phyloP scores from a whole-genome alignment of 441 rosid genomes.

The Populus hybrid region DNA sequence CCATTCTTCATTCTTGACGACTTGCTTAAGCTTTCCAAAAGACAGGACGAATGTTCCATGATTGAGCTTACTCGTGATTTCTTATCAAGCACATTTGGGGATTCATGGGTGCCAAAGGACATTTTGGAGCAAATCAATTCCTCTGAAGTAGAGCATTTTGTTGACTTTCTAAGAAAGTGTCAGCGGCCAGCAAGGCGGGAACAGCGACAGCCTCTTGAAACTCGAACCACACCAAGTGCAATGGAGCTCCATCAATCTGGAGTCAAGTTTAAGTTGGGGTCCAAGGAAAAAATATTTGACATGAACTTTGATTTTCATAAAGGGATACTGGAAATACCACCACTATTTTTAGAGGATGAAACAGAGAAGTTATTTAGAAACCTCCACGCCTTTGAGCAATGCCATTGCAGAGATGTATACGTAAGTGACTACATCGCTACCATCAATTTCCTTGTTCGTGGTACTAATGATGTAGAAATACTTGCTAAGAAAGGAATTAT shows the following conservation, averaged over 20 bases:
- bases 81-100: not conserved
- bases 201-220: not conserved
- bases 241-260: constrained; percentile 12
- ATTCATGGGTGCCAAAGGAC: not conserved
- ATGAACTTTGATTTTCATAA: not conserved
- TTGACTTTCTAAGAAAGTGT: constrained; percentile 1
- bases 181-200: not conserved
- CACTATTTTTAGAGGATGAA: not conserved
- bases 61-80: constrained; percentile 8
- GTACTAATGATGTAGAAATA: constrained; percentile 22
- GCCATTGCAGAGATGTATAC: constrained; percentile 21
- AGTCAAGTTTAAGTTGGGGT: constrained; percentile 5
- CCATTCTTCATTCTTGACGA: constrained; percentile 18
- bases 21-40: not conserved
- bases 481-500: constrained; percentile 9
- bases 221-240: not conserved
- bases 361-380: constrained; percentile 21
- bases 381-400: constrained; percentile 25
- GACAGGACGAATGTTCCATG: not conserved
- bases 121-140: not conserved
- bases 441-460: constrained; percentile 16
- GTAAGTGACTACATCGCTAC: constrained; percentile 18
- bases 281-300: not conserved
- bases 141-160: not conserved
- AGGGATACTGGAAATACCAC: constrained; percentile 16